A percentile compares a stretch with the other conserved stretches of the same genome.
These are phyloP conservation scores for Colletotrichum lentis DNA, from an alignment of 2,329 filamentous ascomycete genomes.

Conservation along the genomic window DNA sequence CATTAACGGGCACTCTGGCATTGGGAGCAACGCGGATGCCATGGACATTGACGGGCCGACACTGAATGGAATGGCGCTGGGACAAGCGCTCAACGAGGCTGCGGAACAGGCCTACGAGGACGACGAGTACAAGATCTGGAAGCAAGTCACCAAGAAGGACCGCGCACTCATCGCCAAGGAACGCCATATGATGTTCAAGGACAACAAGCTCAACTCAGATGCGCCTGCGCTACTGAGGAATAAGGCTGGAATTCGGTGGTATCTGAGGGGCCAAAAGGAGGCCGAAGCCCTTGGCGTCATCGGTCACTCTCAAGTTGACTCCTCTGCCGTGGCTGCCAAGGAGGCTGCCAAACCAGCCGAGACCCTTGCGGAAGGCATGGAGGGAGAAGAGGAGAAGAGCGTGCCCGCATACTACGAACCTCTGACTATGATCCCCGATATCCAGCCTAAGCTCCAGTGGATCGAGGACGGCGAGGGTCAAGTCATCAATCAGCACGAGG, in stretches of 20 bases:
- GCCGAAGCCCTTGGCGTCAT: conserved; percentile 61
- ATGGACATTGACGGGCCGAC: conserved; percentile 88
- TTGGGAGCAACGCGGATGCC: conserved; percentile 78
- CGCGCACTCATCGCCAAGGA: conserved; percentile 87
- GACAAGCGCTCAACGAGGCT: conserved; percentile 70
- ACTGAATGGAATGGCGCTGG: conserved; percentile 70
- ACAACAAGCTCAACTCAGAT: conserved; percentile 83
- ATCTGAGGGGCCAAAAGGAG: conserved; percentile 80
- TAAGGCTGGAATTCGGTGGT: conserved; percentile 89
- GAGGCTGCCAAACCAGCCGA: conserved; percentile 65
- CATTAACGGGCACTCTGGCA: conserved; percentile 70
- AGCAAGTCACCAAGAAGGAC: conserved; percentile 97
- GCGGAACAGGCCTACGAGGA: conserved; percentile 84
- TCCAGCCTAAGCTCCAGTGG: conserved; percentile 82
- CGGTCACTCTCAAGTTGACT: conserved; percentile 50
- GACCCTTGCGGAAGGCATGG: conserved; percentile 93
- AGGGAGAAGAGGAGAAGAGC: conserved; percentile 82
- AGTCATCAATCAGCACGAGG: conserved; percentile 85
- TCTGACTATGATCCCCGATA: conserved; percentile 83
- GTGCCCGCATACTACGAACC: conserved; percentile 96
- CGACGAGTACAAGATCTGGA: conserved; percentile 98
- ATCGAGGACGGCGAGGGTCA: conserved; percentile 88
- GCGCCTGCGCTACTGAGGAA: conserved; percentile 86
- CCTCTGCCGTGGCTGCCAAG: conserved; percentile 59
- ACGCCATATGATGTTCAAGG: conserved; percentile 84